These are phyloP conservation scores for Hysterium pulicare DNA, from an alignment of 2,329 filamentous ascomycete genomes.

Conservation along the genomic window DNA sequence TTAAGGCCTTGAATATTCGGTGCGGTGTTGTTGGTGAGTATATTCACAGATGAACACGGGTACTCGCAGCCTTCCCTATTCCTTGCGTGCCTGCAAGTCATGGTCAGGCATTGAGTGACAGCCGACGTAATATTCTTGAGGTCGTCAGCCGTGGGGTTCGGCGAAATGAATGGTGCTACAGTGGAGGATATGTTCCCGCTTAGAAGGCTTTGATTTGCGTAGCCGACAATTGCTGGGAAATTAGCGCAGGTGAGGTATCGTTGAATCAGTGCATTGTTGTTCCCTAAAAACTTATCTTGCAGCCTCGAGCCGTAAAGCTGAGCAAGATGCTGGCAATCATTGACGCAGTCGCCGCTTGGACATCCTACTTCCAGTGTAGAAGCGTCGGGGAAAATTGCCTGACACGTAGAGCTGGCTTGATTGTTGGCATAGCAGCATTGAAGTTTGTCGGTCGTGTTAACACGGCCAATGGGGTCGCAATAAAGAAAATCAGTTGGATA, in stretches of 20 bases:
- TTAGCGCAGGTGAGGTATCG: slow-evolving; percentile 15
- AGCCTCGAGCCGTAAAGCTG: slow-evolving; percentile 5
- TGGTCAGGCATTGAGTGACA: slow-evolving; percentile 15
- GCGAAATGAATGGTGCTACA: slow-evolving; percentile 8
- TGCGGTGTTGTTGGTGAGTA: slow-evolving; percentile 11
- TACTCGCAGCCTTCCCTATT: slow-evolving; percentile 3
- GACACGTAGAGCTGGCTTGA: slow-evolving; percentile 2
- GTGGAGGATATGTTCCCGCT: slow-evolving; percentile 1
- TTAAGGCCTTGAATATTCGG: slow-evolving; percentile 13
- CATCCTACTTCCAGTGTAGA: slow-evolving; percentile 1
- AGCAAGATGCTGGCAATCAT: slow-evolving; percentile 3
- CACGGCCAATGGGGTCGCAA: slow-evolving; percentile 6
- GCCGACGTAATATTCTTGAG: slow-evolving; percentile 9
- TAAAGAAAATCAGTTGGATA: neutral
- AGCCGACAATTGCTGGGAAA: slow-evolving; percentile 12
- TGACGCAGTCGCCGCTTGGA: slow-evolving; percentile 6
- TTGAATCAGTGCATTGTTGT: slow-evolving; percentile 10
- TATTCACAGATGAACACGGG: slow-evolving; percentile 10
- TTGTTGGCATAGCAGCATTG: slow-evolving; percentile 4
- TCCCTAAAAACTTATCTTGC: slow-evolving; percentile 7
- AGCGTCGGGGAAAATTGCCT: neutral
- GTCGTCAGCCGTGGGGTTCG: neutral
- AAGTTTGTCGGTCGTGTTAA: neutral
- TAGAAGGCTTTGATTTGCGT: slow-evolving; percentile 6
- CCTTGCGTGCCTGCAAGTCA: slow-evolving; percentile 14